phyloP scores from a whole-genome alignment of 805 yeast species.

The Ogataea ramenticola region DNA sequence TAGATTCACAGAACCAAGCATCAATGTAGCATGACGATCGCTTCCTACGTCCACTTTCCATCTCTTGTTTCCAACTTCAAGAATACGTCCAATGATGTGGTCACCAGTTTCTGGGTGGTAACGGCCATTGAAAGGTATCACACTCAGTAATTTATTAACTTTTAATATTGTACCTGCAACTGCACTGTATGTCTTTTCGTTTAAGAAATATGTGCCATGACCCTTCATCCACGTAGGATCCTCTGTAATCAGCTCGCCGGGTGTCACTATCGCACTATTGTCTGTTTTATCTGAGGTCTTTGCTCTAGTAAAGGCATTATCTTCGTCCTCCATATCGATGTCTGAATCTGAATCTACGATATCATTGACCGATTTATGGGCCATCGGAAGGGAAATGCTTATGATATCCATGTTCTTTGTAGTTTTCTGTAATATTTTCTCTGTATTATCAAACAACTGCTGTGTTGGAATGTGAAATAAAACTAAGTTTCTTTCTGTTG shows the following conservation, averaged over 20 bases:
- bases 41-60: slow-evolving; percentile 98
- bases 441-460: too few relatives aligned
- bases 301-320: slow-evolving; percentile 5
- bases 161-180: slow-evolving; percentile 87
- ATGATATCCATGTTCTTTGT: slow-evolving; percentile 23
- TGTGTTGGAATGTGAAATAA: too few relatives aligned
- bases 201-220: slow-evolving; percentile 85
- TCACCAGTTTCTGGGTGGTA: slow-evolving; percentile 95
- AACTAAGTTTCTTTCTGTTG: too few relatives aligned
- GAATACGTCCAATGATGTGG: slow-evolving; percentile 87
- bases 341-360: slow-evolving; percentile 26
- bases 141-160: slow-evolving; percentile 82
- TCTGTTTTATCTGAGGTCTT: slow-evolving; percentile 4
- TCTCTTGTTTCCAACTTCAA: slow-evolving; percentile 87
- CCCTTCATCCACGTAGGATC: slow-evolving; percentile 99
- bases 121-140: slow-evolving; percentile 77
- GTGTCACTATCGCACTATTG: slow-evolving; percentile 60
- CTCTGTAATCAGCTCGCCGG: slow-evolving; percentile 93
- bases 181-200: slow-evolving; percentile 73
- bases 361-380: slow-evolving; percentile 3
- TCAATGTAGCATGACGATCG: slow-evolving; percentile 84
- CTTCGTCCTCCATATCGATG: slow-evolving; percentile 9
- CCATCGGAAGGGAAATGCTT: slow-evolving; percentile 28
- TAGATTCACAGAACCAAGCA: slow-evolving; percentile 91
- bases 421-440: too few relatives aligned